Base-by-base conservation (phyloP, 1,284 basidiomycete genomes). In the Phellopilus nigrolimitatus region DNA sequence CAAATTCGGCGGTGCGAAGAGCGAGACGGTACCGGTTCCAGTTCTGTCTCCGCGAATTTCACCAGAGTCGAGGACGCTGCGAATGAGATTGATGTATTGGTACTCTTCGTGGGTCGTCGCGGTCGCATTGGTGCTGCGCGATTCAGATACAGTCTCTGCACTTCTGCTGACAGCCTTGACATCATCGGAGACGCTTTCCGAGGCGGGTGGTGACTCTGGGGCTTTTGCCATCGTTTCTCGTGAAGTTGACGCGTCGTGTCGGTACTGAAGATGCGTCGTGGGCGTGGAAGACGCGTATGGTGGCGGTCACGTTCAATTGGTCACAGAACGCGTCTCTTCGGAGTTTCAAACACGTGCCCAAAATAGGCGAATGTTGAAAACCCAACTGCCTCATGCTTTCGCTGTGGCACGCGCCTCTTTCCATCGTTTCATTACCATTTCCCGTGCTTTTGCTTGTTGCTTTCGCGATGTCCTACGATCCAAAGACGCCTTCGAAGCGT, bases 1-100 rank as follows among this genome's bases (percentile, higher is more conserved):
- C 37, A 97, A 73, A 15, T 84, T 78, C 6, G 85, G 88, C 4
- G 94, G 94, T 0, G 92, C 93, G 64, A 97, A 97, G 64, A 95
- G 67, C 42, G 93, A 87, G 55, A 91, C 70, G 7, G 94, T 95
- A 46, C 94, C 94, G 0, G 93, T 97, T 12, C 94, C 94, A 0
- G 94, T 97, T 45, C 94, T 84, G 65, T 97, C 94, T 49, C 87
- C 81, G 24, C 94, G 82, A 3, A 69, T 58, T 55, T 91, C 88
- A 10, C 94, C 94, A 0, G 74, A 73, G 28, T 80, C 71, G 47
- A 97, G 76, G 56, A 94, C 86, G 56, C 75, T 75, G 54, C 78
- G 69, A 54, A 97, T 90, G 57, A 97, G 81, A 54, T 79, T 67
- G 33, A 95, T 80, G 66, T 97, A 97, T 66, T 95, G 91, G 47